Conservation (phyloP, 1,284 basidiomycete genomes). For the Serendipita sp. region DNA sequence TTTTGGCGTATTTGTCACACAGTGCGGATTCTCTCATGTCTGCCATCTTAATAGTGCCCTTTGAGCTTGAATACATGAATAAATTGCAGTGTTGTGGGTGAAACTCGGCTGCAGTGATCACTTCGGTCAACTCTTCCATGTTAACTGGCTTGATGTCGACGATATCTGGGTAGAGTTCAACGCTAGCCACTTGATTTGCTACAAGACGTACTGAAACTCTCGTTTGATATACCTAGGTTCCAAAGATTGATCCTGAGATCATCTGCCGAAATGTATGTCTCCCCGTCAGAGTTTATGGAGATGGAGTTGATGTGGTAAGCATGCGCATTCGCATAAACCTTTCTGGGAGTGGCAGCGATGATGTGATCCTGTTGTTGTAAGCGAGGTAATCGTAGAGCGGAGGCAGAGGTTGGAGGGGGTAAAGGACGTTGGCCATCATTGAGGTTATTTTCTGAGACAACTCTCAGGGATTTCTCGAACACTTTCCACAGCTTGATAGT, state of each 20-base stretch:
- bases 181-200: neutral
- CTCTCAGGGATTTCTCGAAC: constrained; percentile 92
- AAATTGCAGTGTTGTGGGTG: constrained; percentile 95
- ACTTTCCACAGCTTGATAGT: constrained; percentile 99
- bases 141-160: constrained; percentile 99
- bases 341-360: constrained; percentile 94
- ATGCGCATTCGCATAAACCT: constrained; percentile 98
- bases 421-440: constrained; percentile 60
- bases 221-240: constrained; percentile 97
- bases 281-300: constrained; percentile 97
- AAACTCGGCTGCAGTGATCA: constrained; percentile 98
- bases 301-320: constrained; percentile 99
- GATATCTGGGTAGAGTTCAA: constrained; percentile 52
- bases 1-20: constrained; percentile 93
- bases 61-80: constrained; percentile 99
- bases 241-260: constrained; percentile 95
- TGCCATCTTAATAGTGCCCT: constrained; percentile 99
- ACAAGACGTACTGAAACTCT: constrained; percentile 83
- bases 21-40: constrained; percentile 98
- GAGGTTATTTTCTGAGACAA: constrained; percentile 95
- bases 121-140: constrained; percentile 99
- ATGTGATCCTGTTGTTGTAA: constrained; percentile 95
- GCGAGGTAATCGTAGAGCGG: constrained; percentile 66
- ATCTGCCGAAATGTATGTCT: constrained; percentile 98
- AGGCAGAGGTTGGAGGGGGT: constrained; percentile 40